Percentiles rank a stretch among this genome's conserved stretches.
These are phyloP conservation scores for Chaetomium tenue DNA, from an alignment of 495 filamentous ascomycete genomes.

Conservation along the genomic window DNA sequence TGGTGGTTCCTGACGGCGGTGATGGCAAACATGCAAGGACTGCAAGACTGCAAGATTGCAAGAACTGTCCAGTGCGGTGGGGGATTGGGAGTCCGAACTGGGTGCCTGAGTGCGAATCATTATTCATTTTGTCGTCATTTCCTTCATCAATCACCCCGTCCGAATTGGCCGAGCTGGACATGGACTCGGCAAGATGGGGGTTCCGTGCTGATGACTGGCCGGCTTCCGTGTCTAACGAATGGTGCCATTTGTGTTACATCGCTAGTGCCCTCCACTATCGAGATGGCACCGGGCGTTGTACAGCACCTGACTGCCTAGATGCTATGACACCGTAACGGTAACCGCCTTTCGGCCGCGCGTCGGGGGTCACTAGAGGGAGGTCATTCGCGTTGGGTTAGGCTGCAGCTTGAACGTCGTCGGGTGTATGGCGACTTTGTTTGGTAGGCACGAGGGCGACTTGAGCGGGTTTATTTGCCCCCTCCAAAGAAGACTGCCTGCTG, in stretches of 20 bases:
- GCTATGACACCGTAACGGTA: not conserved
- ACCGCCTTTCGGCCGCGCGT: not conserved
- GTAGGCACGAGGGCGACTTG: too few relatives aligned
- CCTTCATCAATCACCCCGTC: too few relatives aligned
- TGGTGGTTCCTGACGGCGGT: not conserved
- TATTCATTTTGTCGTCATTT: too few relatives aligned
- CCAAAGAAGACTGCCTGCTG: not conserved
- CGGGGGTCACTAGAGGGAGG: not conserved
- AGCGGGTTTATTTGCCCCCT: not conserved
- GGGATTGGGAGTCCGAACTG: too few relatives aligned
- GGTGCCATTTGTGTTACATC: constrained; percentile 1
- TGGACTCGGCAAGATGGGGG: not conserved
- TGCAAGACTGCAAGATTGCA: too few relatives aligned
- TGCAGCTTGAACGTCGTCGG: not conserved
- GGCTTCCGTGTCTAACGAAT: not conserved
- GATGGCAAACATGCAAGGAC: too few relatives aligned
- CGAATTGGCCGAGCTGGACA: not conserved
- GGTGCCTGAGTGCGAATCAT: too few relatives aligned
- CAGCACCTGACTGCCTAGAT: not conserved
- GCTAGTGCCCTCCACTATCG: not conserved
- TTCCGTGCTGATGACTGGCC: not conserved
- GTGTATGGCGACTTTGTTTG: not conserved
- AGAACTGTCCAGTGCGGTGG: too few relatives aligned
- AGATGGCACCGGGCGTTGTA: not conserved
- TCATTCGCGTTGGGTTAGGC: not conserved